Base-by-base conservation (phyloP, 2,329 filamentous ascomycete species). In the Clarireedia hainanense region DNA sequence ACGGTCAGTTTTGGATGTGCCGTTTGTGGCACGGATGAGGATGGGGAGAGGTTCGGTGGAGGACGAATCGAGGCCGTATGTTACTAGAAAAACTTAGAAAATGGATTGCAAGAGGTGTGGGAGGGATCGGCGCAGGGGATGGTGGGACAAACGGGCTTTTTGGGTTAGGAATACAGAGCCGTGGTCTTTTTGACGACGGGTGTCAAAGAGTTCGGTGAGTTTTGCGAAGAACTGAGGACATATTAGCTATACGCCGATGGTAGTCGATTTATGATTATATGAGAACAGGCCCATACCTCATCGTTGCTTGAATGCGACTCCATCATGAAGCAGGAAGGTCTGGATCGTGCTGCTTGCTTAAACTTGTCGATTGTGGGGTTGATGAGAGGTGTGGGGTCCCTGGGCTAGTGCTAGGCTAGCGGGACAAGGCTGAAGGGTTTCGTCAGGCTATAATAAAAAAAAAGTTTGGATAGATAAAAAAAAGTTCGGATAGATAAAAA, bases 81-180 rank as follows among this genome's bases (percentile, higher is more conserved):
- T 50, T 17, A 45, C 52, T 55, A 12, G 10, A 3, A 20, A 17
- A 15, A 20, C 43, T 26, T 43, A 30, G n/a, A n/a, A 17, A 12
- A 3, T 24, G 20, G 6, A 20, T 45, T 2, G 23, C 17, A 45
- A n/a, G 4, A n/a, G 39, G 9, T 5, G 42, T 17, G 4, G n/a
- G 14, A 15, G 5, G 45, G 10, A 24, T 4, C 17, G 10, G 5
- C 14, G 2, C 26, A 17, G 17, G 15, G 15, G 4, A 43, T 7
- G 24, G 46, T 27, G 12, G 26, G 20, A 39, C 79, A 60, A 76
- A 88, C 86, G 72, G 73, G 88, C 80, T 70, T 92, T 92, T 68
- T 95, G 89, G 51, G 81, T 85, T 57, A 95, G 75, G 70, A 81
- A 85, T 62, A 95, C 76, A 50, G 84, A 83, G 64, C 88, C 88